Base-by-base conservation (phyloP, 2,329 filamentous ascomycete genomes). In the Clonostachys rosea region DNA sequence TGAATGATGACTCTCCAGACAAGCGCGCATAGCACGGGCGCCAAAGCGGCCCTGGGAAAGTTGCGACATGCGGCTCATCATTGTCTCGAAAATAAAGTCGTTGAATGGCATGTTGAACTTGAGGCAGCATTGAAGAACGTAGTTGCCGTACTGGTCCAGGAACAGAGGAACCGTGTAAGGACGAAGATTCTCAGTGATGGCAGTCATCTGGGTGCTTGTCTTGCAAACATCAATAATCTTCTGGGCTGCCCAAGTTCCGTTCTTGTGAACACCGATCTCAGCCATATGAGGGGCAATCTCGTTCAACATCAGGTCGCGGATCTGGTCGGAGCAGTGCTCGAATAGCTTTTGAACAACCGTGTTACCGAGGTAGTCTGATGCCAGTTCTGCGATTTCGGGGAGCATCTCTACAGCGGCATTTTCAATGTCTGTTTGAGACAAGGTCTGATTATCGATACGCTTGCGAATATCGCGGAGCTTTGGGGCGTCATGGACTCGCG, bases 301-400 rank as follows among this genome's bases (percentile, higher is more conserved):
- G 13, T 74, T 69, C 49, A 99, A 75, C 94, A 99, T 97, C 48
- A 87, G 86, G 65, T 96, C 91, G 58, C 95, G 91, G 40, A 92
- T 83, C 40, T 83, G 75, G 63, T 97, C 92, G 1, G 90, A 94
- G 71, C 94, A 97, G 69, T 89, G 90, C 66, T 99, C 92, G 61
- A 99, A 99, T 42, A 99, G 75, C 70, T 99, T 99, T 71, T 99
- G 94, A 16, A 99, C 92, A n/a, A 99, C 94, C 0, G 94, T 99
- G 70, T 99, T 99, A 57, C 94, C 94, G 34, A 99, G 80, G 59
- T 99, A 99, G 67, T 99, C 94, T 0, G 92, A 96, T 3, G 94
- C 81, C 20, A 99, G 76, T 67, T 99, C 94, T 5, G 91, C 90
- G 62, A 99, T 94, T 65, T 99, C 94, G 10, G 92, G 90, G 14